Base-by-base conservation (phyloP, 495 filamentous ascomycete genomes). In the Pyronema domesticum region DNA sequence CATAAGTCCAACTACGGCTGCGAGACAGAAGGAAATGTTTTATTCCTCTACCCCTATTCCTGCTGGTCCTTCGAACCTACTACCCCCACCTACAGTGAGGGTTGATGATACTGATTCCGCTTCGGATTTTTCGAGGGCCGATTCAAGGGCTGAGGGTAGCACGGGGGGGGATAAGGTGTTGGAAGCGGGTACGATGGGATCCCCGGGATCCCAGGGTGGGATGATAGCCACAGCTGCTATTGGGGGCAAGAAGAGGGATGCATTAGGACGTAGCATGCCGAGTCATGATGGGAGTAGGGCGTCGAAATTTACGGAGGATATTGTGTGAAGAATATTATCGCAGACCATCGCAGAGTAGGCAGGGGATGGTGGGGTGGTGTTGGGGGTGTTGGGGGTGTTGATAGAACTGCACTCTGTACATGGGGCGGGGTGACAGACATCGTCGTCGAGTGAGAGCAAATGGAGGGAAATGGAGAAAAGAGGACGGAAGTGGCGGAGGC, bases 261-360 rank as follows among this genome's bases (percentile, higher is more conserved):
- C 58, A 34, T 58, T 65, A 35, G 62, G 62, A 11, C 62, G 62
- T 47, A 65, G 62, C 23, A 50, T 65, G 45, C 62, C 62, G 6
- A 65, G 62, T 18, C 62, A 65, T 53, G 62, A 65, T 55, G 62
- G 62, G 13, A 65, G 62, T 47, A 58, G 62, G 37, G 58, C 61
- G 3, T 65, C 62, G 23, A 63, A 57, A 34, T 65, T 65, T 59
- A 65, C 62, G 11, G 62, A 65, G 47, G 62, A 65, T 58, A 65
- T 65, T 39, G 58, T 64, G 30, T 65, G 54, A 63, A 54, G 51
- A 39, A 44, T 34, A 7, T 35, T 18, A 42, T 23, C 35, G 48
- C 23, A 30, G 23, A 30, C 23, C 5, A 30, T 30, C 23, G 1
- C 5, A 5, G 23, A 30, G 23, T 30, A 30, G 23, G 23, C 5